A percentile compares a stretch with the other conserved stretches of the same genome.
These are phyloP conservation scores for Chaetomium strumarium DNA, from an alignment of 2,329 filamentous ascomycete genomes.

Conservation along the genomic window DNA sequence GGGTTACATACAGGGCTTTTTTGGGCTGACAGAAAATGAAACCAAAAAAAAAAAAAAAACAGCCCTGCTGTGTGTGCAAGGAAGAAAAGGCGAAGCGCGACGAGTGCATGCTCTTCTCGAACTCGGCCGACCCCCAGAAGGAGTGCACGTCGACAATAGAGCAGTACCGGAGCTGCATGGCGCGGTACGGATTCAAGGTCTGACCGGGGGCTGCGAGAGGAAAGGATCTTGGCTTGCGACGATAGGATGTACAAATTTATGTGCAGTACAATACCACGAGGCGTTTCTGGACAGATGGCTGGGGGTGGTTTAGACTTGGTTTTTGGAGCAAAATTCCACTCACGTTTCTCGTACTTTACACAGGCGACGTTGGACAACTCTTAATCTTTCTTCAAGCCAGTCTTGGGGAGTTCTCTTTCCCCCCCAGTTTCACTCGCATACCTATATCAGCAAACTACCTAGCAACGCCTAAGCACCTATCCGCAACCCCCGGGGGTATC, in stretches of 20 bases:
- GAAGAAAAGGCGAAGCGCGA: slow-evolving; percentile 88
- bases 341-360: too few relatives aligned
- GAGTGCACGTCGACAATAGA: slow-evolving; percentile 80
- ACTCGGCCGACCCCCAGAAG: slow-evolving; percentile 69
- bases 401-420: background rate
- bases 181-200: slow-evolving; percentile 80
- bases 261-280: background rate
- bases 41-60: background rate
- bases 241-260: slow-evolving; percentile 14
- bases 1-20: too few relatives aligned
- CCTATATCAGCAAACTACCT: background rate
- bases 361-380: too few relatives aligned
- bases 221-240: slow-evolving; percentile 2
- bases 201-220: slow-evolving; percentile 26
- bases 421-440: background rate
- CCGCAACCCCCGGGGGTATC: background rate
- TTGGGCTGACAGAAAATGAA: too few relatives aligned
- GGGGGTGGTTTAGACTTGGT: slow-evolving; percentile 13
- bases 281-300: slow-evolving; percentile 10
- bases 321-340: slow-evolving; percentile 9
- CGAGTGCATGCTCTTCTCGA: slow-evolving; percentile 98
- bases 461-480: slow-evolving; percentile 4
- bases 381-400: background rate
- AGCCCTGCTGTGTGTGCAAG: slow-evolving; percentile 98
- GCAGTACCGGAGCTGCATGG: slow-evolving; percentile 88